phyloP scores from a whole-genome alignment of 495 filamentous ascomycete species.

The Filosporella fistucella region DNA sequence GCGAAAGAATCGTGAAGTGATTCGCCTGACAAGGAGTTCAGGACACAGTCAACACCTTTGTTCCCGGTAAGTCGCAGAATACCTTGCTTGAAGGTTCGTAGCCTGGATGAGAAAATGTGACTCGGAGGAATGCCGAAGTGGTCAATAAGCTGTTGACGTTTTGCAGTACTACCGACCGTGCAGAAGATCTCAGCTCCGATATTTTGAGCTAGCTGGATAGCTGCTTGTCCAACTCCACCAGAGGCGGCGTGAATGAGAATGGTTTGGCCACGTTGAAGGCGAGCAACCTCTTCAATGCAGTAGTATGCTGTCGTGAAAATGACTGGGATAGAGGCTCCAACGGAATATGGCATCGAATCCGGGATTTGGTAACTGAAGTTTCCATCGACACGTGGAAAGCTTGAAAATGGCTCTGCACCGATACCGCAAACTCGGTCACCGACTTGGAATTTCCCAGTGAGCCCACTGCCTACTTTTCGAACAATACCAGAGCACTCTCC shows the following conservation, averaged over 20 bases:
- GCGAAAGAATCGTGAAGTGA: constrained; percentile 37
- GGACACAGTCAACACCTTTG: constrained; percentile 48
- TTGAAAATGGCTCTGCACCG: constrained; percentile 33
- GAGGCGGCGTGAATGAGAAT: constrained; percentile 89
- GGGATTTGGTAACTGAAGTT: constrained; percentile 28
- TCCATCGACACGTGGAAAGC: constrained; percentile 30
- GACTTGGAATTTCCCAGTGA: constrained; percentile 26
- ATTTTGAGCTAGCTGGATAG: constrained; percentile 66
- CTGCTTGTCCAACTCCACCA: constrained; percentile 76
- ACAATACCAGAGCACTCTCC: constrained; percentile 5
- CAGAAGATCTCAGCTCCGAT: constrained; percentile 63
- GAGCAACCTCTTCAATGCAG: constrained; percentile 40
- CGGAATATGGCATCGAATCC: constrained; percentile 27
- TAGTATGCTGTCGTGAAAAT: constrained; percentile 56
- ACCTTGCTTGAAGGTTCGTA: constrained; percentile 33
- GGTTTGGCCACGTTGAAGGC: constrained; percentile 66
- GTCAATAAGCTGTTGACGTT: constrained; percentile 50
- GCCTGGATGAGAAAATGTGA: constrained; percentile 44
- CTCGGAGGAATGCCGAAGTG: constrained; percentile 42
- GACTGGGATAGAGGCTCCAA: constrained; percentile 38
- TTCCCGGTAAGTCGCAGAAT: constrained; percentile 37
- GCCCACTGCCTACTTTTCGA: not conserved
- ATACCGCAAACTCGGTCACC: constrained; percentile 26
- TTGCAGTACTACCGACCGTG: constrained; percentile 44
- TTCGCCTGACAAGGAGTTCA: constrained; percentile 46